Percentiles rank a stretch among this genome's conserved stretches.
These are phyloP conservation scores for Leccinum holopus DNA, from an alignment of 1,284 basidiomycete genomes.

Conservation along the genomic window DNA sequence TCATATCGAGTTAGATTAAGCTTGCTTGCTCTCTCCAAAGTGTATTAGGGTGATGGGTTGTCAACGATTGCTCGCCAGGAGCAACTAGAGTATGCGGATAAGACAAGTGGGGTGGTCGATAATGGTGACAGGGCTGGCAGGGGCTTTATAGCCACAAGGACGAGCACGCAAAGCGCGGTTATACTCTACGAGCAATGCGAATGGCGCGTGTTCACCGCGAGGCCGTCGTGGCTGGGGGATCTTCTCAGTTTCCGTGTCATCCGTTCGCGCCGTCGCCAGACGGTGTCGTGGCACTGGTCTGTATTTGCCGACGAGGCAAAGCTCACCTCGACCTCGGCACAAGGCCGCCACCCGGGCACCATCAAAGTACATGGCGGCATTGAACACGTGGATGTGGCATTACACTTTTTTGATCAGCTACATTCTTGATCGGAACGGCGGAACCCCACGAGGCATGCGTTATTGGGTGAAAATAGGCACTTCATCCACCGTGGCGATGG, in stretches of 20 bases:
- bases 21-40: slow-evolving; percentile 6
- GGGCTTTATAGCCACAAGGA: slow-evolving; percentile 27
- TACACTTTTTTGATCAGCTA: slow-evolving; percentile 10
- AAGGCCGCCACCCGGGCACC: slow-evolving; percentile 16
- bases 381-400: slow-evolving; percentile 18
- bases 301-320: slow-evolving; percentile 22
- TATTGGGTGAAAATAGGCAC: no score
- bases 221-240: slow-evolving; percentile 21
- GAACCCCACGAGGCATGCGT: slow-evolving; percentile 18
- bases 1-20: slow-evolving; percentile 35
- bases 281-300: slow-evolving; percentile 8
- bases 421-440: slow-evolving; percentile 11
- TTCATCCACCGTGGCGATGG: background rate
- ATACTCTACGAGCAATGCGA: slow-evolving; percentile 25
- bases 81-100: slow-evolving; percentile 28
- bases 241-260: slow-evolving; percentile 12
- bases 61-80: slow-evolving; percentile 32
- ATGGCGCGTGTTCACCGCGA: slow-evolving; percentile 32
- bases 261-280: slow-evolving; percentile 13
- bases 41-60: slow-evolving; percentile 10
- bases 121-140: slow-evolving; percentile 2
- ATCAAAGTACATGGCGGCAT: background rate
- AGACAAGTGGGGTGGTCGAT: slow-evolving; percentile 25
- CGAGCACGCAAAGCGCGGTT: slow-evolving; percentile 12
- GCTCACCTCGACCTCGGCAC: slow-evolving; percentile 14